Evolutionary conservation across 495 filamentous ascomycete species (phyloP), one percentile per base, ranked within the genome.

Genomic region (Talaromyces stipitatus): DNA sequence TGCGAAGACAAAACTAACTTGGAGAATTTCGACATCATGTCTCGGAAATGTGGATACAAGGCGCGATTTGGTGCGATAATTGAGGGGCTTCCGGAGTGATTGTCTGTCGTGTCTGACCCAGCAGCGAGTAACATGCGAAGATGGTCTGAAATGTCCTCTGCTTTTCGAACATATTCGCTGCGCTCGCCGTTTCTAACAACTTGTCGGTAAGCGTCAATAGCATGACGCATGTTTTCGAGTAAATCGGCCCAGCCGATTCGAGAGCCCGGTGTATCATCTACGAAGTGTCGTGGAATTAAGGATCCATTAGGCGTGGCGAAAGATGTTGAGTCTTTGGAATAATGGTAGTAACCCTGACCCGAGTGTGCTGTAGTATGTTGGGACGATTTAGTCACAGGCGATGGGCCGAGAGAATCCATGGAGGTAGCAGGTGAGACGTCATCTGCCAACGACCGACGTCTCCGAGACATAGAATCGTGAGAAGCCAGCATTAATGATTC

Each of bases 21-120:
- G 33, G 95, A 97, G 72, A 97, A 97, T 62, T 94, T 89, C 4
- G 94, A 97, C 94, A 98, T 98, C 87, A 96, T 97, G 66, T 97
- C 95, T 51, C 95, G 83, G 71, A 97, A 98, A 73, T 97, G 91
- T 27, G 95, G 94, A 64, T 97, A 97, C 43, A 98, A 77, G 2
- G 89, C 85, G 71, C 96, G 96, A 71, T 98, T 98, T 7, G 91
- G 92, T 7, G 90, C 94, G 54, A 98, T 98, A 66, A 97, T 97
- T n/a, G 94, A 97, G 27, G 95, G 94, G 60, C 96, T 94, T 45
- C 95, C 95, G 10, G 94, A 98, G 68, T 98, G 94, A 63, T 97
- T 97, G 67, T 98, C 94, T 1, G 94, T 98, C 3, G 94, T 97
- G 51, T 90, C 90, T 8, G 94, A 98, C 3, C 91, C 94, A 50